Evolutionary conservation across 228 moss, liverwort and hornwort species (phyloP), one percentile per base, ranked within the genome.

Genomic region (Sphagnum fallax): DNA sequence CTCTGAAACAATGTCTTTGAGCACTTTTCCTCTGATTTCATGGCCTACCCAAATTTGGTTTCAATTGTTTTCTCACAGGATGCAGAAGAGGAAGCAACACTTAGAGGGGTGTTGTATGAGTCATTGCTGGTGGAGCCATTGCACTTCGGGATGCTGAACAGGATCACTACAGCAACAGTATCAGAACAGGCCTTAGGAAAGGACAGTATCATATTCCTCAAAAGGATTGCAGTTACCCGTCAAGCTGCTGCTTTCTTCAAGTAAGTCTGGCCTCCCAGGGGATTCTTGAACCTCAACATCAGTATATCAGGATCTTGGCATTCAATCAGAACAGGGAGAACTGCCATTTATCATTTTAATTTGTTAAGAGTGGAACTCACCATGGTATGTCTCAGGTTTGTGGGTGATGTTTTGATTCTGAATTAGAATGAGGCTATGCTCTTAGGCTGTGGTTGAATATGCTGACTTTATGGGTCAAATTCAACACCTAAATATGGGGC

Each of bases 171-270:
- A 18, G 55, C 14, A 14, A 49, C 57, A 52, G 60, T 61, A 50
- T 73, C 48, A 48, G 72, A 78, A 11, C 69, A 69, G 8, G 68
- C 50, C 4, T 57, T 64, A 6, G 83, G 81, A 18, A 79, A 75
- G 5, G 64, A 75, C 4, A 73, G 76, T 70, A 81, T 88, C 71
- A 9, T 67, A 1, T 91, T 91, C 68, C 64, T 96, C 64, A 96
- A 89, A 80, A 84, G 84, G 67, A 70, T 92, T 61, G 75, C 82
- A 12, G 80, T 91, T 47, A 87, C 85, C 8, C 91, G 96, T 5
- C 78, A 73, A 59, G 77, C 90, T 69, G 78, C 70, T 50, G 71
- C 72, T 4, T 63, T 77, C 59, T 90, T 83, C 65, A 85, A 89
- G 85, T 80, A 52, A 47, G 15, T 62, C 8, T 5, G 63, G 63